Percentiles rank a stretch among this genome's conserved stretches.
phyloP scores from a whole-genome alignment of 768 basidiomycete genomes.

The Termitomyces sp. region DNA sequence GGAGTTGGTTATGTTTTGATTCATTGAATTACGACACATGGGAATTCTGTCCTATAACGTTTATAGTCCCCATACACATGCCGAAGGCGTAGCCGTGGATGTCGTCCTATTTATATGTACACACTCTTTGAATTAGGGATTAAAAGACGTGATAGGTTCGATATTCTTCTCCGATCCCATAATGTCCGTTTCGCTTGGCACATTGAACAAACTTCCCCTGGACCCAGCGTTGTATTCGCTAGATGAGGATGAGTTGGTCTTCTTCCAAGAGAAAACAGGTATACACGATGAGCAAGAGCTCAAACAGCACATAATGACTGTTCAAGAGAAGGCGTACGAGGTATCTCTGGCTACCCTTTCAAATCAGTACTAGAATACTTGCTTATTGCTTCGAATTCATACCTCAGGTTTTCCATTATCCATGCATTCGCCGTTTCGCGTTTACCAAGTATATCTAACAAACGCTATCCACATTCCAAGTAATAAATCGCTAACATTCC shows the following conservation, averaged over 20 bases:
- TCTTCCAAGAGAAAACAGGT: slow-evolving; percentile 30
- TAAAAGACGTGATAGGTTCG: neutral
- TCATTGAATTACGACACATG: neutral
- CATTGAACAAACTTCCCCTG: slow-evolving; percentile 8
- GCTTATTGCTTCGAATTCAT: neutral
- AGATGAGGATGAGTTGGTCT: slow-evolving; percentile 21
- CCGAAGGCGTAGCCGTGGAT: neutral
- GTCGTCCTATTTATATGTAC: neutral
- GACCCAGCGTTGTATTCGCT: slow-evolving; percentile 21
- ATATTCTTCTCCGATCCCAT: neutral
- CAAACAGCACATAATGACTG: slow-evolving; percentile 31
- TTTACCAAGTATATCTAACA: slow-evolving; percentile 23
- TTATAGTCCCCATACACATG: neutral
- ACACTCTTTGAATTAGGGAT: neutral
- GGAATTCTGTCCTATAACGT: neutral
- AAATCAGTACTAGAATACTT: neutral
- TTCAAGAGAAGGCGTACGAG: slow-evolving; percentile 29
- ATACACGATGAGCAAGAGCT: slow-evolving; percentile 30
- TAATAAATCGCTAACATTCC: neutral
- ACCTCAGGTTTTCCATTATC: slow-evolving; percentile 27
- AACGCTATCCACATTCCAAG: neutral
- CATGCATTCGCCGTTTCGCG: slow-evolving; percentile 29
- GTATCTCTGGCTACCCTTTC: neutral
- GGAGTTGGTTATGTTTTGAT: neutral
- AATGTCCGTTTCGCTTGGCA: neutral